phyloP scores from a whole-genome alignment of 805 yeast genomes.

The Myxozyma neotropica region DNA sequence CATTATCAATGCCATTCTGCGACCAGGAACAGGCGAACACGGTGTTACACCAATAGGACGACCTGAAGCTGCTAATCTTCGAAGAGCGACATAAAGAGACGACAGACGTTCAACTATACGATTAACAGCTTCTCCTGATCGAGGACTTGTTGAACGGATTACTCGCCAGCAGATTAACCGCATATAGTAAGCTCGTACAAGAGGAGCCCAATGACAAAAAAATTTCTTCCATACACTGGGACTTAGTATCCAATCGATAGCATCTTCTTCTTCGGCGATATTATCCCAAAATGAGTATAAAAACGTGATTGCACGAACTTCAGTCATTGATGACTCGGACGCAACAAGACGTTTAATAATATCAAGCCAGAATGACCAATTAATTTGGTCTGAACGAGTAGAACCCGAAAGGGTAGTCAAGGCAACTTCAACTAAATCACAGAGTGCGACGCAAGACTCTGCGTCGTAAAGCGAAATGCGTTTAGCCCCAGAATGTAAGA shows the following conservation, averaged over 20 bases:
- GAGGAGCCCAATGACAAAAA: constrained; percentile 79
- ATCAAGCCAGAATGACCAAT: constrained; percentile 79
- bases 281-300: constrained; percentile 75
- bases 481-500: constrained; percentile 43
- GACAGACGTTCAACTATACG: constrained; percentile 12
- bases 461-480: constrained; percentile 42
- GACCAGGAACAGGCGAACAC: constrained; percentile 28
- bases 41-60: constrained; percentile 1
- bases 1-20: constrained; percentile 26
- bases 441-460: constrained; percentile 45
- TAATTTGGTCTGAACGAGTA: constrained; percentile 44
- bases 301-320: constrained; percentile 64
- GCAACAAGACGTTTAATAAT: constrained; percentile 61
- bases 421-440: constrained; percentile 48
- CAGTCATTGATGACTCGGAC: constrained; percentile 63
- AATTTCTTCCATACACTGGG: constrained; percentile 55
- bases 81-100: constrained; percentile 4
- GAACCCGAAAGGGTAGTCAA: constrained; percentile 40
- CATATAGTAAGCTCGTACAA: constrained; percentile 69
- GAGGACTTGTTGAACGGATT: constrained; percentile 34
- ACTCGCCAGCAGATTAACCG: constrained; percentile 71
- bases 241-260: constrained; percentile 56
- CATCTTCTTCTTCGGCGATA: constrained; percentile 49
- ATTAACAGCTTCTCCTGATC: constrained; percentile 12
- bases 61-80: constrained; percentile 8